Base-by-base conservation (phyloP, 768 basidiomycete species). In the Leucocoprinus birnbaumii region DNA sequence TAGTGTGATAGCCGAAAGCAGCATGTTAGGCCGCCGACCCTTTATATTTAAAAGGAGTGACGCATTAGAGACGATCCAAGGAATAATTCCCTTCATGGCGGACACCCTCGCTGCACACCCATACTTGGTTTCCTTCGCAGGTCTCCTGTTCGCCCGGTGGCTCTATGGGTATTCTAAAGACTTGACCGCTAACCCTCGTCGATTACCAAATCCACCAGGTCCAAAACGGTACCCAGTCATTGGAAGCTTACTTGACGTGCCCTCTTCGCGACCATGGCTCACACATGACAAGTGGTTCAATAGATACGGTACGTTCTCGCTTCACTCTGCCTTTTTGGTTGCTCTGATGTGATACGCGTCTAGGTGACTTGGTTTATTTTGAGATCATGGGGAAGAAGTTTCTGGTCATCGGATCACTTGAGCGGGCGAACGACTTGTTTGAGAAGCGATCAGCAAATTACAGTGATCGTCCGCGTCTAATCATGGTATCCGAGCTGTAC, bases 401-500 rank as follows among this genome's bases (percentile, higher is more conserved):
- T 22, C 58, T 78, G 18, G 58, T 78, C 6, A 27, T 79, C 24
- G 73, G 73, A 44, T 68, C 68, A 7, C 58, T 65, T 22, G 61
- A 72, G 46, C 65, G 63, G 3, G 73, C 70, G 2, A 63, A 59
- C 8, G 76, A 79, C 2, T 64, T 79, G 0, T 67, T 78, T 24
- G 72, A 74, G 31, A 78, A 74, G 56, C 61, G 73, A 22, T 73
- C 74, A 0, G 47, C 68, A 4, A 72, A 71, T 21, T 78, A 77
- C 60, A 76, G 73, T 0, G 71, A 71, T 58, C 63, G 76, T 74
- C 25, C 65, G 53, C 66, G 55, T 53, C 45, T 73, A 8, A 67
- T 70, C 0, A 77, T 79, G 71, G 72, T 77, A 49, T 70, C 76
- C 40, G 76, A 76, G n/a, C 52, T 80, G 76, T 78, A 50, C 27